Conservation (phyloP, 495 filamentous ascomycete genomes). For the Trypethelium eluteriae region DNA sequence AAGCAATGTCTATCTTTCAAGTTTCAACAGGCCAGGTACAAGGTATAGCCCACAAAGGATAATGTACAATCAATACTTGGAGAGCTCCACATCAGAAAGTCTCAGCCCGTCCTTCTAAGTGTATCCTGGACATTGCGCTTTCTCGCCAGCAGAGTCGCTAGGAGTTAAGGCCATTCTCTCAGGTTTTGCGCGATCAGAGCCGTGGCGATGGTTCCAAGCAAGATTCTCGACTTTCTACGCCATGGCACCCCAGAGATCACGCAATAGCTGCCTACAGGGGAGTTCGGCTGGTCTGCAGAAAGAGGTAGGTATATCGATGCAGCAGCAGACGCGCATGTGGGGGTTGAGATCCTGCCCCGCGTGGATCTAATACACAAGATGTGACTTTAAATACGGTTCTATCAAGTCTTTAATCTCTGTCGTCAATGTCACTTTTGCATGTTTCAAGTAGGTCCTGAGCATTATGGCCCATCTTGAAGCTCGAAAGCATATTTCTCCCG, state of each 20-base stretch:
- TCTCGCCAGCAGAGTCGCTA: not conserved
- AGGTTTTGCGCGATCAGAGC: slow-evolving; percentile 2
- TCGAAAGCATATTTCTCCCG: slow-evolving; percentile 19
- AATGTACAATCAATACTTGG: too few relatives aligned
- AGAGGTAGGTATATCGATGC: not conserved
- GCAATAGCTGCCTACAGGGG: not conserved
- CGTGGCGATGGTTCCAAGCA: not conserved
- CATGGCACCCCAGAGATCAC: not conserved
- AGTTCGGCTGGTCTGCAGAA: not conserved
- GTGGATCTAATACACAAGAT: not conserved
- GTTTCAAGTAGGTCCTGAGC: not conserved
- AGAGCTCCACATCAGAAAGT: too few relatives aligned
- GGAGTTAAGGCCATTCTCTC: not conserved
- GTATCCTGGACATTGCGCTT: too few relatives aligned
- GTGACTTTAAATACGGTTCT: not conserved
- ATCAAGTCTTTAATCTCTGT: not conserved
- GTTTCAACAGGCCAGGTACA: too few relatives aligned
- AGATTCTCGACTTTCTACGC: not conserved
- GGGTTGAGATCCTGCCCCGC: too few relatives aligned
- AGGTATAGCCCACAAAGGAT: too few relatives aligned
- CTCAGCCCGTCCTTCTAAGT: too few relatives aligned
- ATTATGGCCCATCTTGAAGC: slow-evolving; percentile 19
- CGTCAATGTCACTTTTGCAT: not conserved
- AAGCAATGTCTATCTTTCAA: too few relatives aligned
- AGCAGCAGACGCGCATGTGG: not conserved